These are phyloP conservation scores for Tolypocladium guangdongense DNA, from an alignment of 2,329 filamentous ascomycete species.

Conservation along the genomic window DNA sequence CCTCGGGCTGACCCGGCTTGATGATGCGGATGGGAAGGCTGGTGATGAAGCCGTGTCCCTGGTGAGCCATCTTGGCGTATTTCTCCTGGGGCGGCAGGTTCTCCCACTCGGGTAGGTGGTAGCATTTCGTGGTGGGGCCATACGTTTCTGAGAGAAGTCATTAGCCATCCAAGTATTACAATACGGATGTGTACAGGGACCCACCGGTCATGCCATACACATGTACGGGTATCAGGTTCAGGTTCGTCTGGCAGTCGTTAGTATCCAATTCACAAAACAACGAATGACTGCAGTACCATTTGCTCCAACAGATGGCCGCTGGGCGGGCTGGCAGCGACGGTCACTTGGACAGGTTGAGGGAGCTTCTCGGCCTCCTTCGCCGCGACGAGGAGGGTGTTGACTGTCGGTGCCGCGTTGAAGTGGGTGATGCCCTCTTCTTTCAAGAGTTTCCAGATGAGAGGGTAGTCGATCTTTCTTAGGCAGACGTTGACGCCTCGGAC, in stretches of 20 bases:
- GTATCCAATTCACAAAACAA: background rate
- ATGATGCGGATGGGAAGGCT: conserved; percentile 73
- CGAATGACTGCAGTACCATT: conserved; percentile 49
- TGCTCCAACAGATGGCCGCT: conserved; percentile 84
- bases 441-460: conserved; percentile 79
- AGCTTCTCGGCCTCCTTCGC: conserved; percentile 63
- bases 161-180: background rate
- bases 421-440: conserved; percentile 84
- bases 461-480: conserved; percentile 88
- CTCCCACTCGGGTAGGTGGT: conserved; percentile 81
- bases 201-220: conserved; percentile 67
- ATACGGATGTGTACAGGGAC: background rate
- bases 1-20: conserved; percentile 63
- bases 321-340: conserved; percentile 85
- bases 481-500: conserved; percentile 93
- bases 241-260: conserved; percentile 21
- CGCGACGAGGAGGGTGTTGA: conserved; percentile 86
- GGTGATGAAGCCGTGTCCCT: conserved; percentile 85
- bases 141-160: conserved; percentile 57
- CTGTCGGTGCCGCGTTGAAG: conserved; percentile 91
- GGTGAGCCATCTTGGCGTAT: conserved; percentile 82
- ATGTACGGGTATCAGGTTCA: conserved; percentile 86
- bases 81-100: conserved; percentile 60
- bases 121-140: conserved; percentile 90
- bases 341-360: conserved; percentile 65